Evolutionary conservation across 768 basidiomycete species (phyloP), one percentile per base, ranked within the genome.

Genomic region (Fistulinella prunicolor): DNA sequence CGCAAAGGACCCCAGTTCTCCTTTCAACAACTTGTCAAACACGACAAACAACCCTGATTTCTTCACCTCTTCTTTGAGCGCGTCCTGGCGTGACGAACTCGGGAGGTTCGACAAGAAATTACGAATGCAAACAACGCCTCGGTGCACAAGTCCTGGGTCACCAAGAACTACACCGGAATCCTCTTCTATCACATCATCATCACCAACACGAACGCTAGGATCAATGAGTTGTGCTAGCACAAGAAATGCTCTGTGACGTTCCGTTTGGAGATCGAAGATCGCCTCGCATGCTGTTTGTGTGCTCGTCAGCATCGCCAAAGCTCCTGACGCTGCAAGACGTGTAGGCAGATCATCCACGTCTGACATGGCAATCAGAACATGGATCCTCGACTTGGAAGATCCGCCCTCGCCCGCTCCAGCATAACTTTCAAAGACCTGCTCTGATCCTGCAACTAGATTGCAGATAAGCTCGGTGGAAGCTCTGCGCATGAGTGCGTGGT

Each of bases 401-500:
- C 47, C 45, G 14, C 49, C 46, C 16, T 22, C 44, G 17, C 67
- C 68, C 26, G 65, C 68, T 21, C 80, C 81, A 9, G 79, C 80
- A 62, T 88, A 95, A 55, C 78, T 77, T 51, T 82, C 78, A 63
- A 92, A 95, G 6, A 86, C 80, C 5, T 74, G 73, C 38, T 93
- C 88, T 14, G 85, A 83, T 7, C 86, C 87, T 2, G 75, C 79
- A 32, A 94, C 77, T 13, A 99, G 77, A 69, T 99, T 99, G 75
- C 94, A 98, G 4, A 93, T 71, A 23, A 98, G 78, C 69, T 99
- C 93, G 45, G 83, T 85, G 2, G 94, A 83, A 2, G 96, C 95
- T 49, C 96, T 76, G 14, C 92, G 81, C 45, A 96, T 74, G 48
- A 98, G 74, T 0, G 66, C 68, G 64, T 95, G 88, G 44, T 94